These are phyloP conservation scores for Zancudomyces culisetae DNA, from an alignment of 371 early-diverging fungal genomes.

Conservation along the genomic window DNA sequence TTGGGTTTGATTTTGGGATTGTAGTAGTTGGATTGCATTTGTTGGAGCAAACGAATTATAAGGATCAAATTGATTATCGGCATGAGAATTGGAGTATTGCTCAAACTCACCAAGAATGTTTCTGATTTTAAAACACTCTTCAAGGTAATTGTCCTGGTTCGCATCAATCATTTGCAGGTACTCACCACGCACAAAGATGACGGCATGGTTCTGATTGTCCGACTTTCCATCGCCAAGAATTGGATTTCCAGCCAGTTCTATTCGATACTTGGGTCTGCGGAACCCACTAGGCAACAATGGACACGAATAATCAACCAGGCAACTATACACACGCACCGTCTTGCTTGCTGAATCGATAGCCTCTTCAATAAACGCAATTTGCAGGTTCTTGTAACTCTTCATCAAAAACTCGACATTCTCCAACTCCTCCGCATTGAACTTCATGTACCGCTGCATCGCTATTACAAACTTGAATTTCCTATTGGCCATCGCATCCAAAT, in stretches of 20 bases:
- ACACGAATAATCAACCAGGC: constrained; percentile 54
- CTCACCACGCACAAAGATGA: constrained; percentile 73
- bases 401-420: constrained; percentile 62
- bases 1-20: no score
- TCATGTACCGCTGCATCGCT: constrained; percentile 76
- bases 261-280: constrained; percentile 48
- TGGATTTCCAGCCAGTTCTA: constrained; percentile 70
- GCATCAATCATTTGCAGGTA: constrained; percentile 73
- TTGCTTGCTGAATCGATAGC: constrained; percentile 31
- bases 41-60: constrained; percentile 37
- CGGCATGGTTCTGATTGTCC: constrained; percentile 74
- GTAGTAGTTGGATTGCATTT: no score
- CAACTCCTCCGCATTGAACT: constrained; percentile 50
- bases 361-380: constrained; percentile 68
- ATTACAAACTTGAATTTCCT: constrained; percentile 71
- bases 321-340: constrained; percentile 39
- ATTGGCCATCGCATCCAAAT: constrained; percentile 39
- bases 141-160: constrained; percentile 82
- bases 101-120: constrained; percentile 77
- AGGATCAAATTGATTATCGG: no score
- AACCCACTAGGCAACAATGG: constrained; percentile 39
- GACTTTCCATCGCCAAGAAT: constrained; percentile 82
- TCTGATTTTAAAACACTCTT: constrained; percentile 73
- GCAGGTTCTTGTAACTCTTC: constrained; percentile 52
- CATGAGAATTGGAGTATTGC: constrained; percentile 34